Percentiles rank a stretch among this genome's conserved stretches.
Evolutionary conservation across 805 yeast genomes (phyloP).

Genomic region (Candida patagonica): DNA sequence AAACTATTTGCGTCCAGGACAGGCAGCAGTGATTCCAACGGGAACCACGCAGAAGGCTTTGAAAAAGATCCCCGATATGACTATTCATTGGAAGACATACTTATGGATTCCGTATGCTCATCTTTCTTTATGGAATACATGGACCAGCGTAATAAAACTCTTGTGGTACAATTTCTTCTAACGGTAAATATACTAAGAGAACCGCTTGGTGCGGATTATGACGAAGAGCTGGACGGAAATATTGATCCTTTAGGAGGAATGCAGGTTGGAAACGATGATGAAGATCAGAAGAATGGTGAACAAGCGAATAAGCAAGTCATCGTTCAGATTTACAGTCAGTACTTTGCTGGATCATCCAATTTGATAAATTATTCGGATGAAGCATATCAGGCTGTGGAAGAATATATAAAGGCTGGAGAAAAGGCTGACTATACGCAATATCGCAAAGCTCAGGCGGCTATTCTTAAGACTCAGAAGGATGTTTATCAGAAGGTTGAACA

Average conservation of each 20-base stretch:
- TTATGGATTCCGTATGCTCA: conserved; percentile 40
- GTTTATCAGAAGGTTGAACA: conserved; percentile 43
- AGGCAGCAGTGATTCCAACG: too few species aligned
- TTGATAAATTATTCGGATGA: not conserved
- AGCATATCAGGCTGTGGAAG: conserved; percentile 27
- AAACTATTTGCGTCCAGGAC: conserved; percentile 1
- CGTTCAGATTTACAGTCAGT: conserved; percentile 37
- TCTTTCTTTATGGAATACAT: conserved; percentile 46
- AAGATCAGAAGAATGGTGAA: conserved; percentile 21
- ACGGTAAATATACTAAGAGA: conserved; percentile 59
- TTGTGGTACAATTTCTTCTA: conserved; percentile 53
- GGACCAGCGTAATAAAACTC: conserved; percentile 40
- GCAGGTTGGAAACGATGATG: conserved; percentile 16
- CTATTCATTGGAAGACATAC: conserved; percentile 34
- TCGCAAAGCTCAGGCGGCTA: conserved; percentile 44
- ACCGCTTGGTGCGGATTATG: conserved; percentile 51
- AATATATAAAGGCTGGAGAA: conserved; percentile 24
- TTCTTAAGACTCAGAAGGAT: conserved; percentile 51
- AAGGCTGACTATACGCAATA: conserved; percentile 28
- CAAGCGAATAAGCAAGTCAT: conserved; percentile 47
- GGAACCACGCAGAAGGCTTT: too few species aligned
- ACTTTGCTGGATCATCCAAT: conserved; percentile 26
- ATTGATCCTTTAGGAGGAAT: conserved; percentile 21
- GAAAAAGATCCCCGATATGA: conserved; percentile 21
- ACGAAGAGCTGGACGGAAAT: conserved; percentile 12